Evolutionary conservation across 169 alveolate species (phyloP), one percentile per base, ranked within the genome.

Genomic region (Cryptosporidium sp.): DNA sequence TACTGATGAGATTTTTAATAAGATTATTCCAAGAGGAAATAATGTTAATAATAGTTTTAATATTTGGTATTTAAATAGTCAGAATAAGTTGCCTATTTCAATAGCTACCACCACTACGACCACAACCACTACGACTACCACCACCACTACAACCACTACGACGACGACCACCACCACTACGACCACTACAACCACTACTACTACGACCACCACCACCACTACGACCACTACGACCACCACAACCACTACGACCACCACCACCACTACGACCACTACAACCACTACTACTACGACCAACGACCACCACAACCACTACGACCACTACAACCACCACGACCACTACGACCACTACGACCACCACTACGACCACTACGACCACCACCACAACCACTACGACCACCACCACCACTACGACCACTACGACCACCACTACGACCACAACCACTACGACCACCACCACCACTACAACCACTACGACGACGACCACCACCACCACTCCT

Each of bases 101-200:
- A 55, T 39, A 0, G 50, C 86, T 45, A 68, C 94, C 5, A 91
- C 85, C 23, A 6, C 59, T 21, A 80, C 85, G 2, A 91, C 92
- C 55, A 69, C 9, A 43, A 91, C 71, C 7, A 51, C 92, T 4
- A 62, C 85, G 12, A 37, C 92, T 29, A 51, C 69, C 1, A 43
- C 73, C 6, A 39, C 52, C 0, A 37, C 93, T 3, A 41, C 93
- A 2, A 70, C 94, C 0, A 51, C 86, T 4, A 43, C 87, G 1
- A 41, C 84, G 26, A 65, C 91, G 2, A 71, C 31, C 3, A 50
- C 92, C 21, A 86, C 91, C 14, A 71, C 92, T 10, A 91, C 94
- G 4, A 91, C 94, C 0, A 69, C 92, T 10, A 87, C 94, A 41
- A 39, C 93, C 0, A 71, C 93, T 55, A 71, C 93, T 10, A 48